phyloP scores from a whole-genome alignment of 768 basidiomycete species.

The Boletales sp. region DNA sequence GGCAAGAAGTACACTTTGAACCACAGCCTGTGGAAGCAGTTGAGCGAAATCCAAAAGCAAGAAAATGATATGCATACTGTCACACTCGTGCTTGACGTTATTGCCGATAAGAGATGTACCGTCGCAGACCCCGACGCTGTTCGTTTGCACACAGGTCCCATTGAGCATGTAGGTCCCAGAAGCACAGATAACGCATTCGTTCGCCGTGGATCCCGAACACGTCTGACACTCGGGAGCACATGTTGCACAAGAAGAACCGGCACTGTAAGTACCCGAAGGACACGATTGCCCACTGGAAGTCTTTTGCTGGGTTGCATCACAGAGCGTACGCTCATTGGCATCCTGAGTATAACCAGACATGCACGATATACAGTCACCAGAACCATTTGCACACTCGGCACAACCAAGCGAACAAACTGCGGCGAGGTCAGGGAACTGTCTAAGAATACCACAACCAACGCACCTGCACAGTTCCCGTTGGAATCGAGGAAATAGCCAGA shows the following conservation, averaged over 20 bases:
- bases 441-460: slow-evolving; percentile 8
- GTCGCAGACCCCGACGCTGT: slow-evolving; percentile 68
- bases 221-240: slow-evolving; percentile 70
- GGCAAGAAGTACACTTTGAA: slow-evolving; percentile 75
- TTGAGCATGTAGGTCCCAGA: slow-evolving; percentile 59
- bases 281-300: slow-evolving; percentile 55
- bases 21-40: slow-evolving; percentile 60
- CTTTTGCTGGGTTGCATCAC: slow-evolving; percentile 48
- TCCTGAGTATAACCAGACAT: slow-evolving; percentile 65
- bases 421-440: slow-evolving; percentile 1
- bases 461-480: slow-evolving; percentile 71
- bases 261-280: slow-evolving; percentile 63
- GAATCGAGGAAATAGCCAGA: slow-evolving; percentile 71
- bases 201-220: slow-evolving; percentile 65
- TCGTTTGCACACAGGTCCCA: slow-evolving; percentile 65
- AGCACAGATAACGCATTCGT: slow-evolving; percentile 68
- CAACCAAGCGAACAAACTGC: slow-evolving; percentile 75
- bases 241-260: slow-evolving; percentile 46
- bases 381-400: slow-evolving; percentile 58
- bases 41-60: neutral
- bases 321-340: slow-evolving; percentile 62
- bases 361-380: slow-evolving; percentile 73
- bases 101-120: slow-evolving; percentile 72
- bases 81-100: slow-evolving; percentile 79
- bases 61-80: slow-evolving; percentile 45